Conservation (phyloP, 1,284 basidiomycete genomes). For the Trichosporon inkin region DNA sequence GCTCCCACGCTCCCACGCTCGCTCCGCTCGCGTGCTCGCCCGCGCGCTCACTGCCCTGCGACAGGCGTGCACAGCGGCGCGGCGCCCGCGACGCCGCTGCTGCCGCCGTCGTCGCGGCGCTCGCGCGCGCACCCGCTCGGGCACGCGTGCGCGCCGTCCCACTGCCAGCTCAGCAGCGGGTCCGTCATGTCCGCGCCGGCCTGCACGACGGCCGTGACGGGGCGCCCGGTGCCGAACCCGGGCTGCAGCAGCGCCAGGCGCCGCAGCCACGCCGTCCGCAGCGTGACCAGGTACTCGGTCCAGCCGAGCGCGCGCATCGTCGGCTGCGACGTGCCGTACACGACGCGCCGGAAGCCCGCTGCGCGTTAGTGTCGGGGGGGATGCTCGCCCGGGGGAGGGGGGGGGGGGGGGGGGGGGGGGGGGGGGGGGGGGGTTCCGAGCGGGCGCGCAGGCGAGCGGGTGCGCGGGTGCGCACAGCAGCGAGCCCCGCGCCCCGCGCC, state of each 20-base stretch:
- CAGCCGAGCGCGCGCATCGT: neutral
- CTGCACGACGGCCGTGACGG: neutral
- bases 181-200: neutral
- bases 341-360: slow-evolving; percentile 9
- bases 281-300: slow-evolving; percentile 10
- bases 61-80: neutral
- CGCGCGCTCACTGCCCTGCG: neutral
- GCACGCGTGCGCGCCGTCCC: neutral
- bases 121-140: neutral
- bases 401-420: too few relatives aligned
- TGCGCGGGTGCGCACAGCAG: too few relatives aligned
- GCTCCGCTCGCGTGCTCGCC: neutral
- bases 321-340: slow-evolving; percentile 7
- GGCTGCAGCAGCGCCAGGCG: slow-evolving; percentile 1
- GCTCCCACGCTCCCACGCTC: too few relatives aligned
- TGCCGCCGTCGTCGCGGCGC: too few relatives aligned
- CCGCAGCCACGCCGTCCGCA: slow-evolving; percentile 8
- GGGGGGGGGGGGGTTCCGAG: too few relatives aligned
- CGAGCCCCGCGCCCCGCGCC: too few relatives aligned
- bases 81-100: too few relatives aligned
- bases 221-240: neutral
- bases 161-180: slow-evolving; percentile 1
- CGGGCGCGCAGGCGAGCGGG: too few relatives aligned
- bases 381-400: too few relatives aligned
- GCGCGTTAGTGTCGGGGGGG: neutral